Evolutionary conservation across 129 eudicot genomes (phyloP), one percentile per base, ranked within the genome.

Genomic region (Artemisia tridentata): DNA sequence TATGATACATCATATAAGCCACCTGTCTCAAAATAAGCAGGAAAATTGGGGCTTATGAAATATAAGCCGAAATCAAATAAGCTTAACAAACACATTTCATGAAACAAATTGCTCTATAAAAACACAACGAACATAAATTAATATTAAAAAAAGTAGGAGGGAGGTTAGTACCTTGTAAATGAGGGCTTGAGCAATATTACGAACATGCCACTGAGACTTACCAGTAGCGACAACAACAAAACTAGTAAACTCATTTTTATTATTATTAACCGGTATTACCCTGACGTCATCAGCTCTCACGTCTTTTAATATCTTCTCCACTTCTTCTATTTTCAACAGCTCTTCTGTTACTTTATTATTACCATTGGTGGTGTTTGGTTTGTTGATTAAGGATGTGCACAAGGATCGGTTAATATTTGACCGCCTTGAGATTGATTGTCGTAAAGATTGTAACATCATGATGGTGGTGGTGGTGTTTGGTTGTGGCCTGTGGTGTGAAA

Each of bases 151-250:
- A n/a, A n/a, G n/a, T n/a, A n/a, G n/a, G n/a, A n/a, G n/a, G n/a
- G n/a, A n/a, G n/a, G n/a, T n/a, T n/a, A n/a, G n/a, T n/a, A 23
- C 98, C 98, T 89, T 72, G 80, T 92, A 83, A 80, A 89, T 50
- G 7, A 92, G 87, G 76, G 98, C 96, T 79, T 89, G 96, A 51
- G 90, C 93, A 53, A 92, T 92, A 68, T 92, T 89, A 13, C 96
- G 88, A 45, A 92, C 96, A 72, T 92, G 98, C 98, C 98, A 92
- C 18, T 89, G 83, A 25, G 98, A 92, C 7, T 88, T 77, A 3
- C 98, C 98, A 7, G 98, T 89, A 68, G 96, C 98, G 43, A 92
- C 69, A 13, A 92, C 88, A 80, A 92, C 79, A 75, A 64, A 75
- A 79, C 79, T 95, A 48, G 96, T 51, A 60, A 86, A 87, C 27